Evolutionary conservation across 768 basidiomycete genomes (phyloP), one percentile per base, ranked within the genome.

Genomic region (Tricholoma sp.): DNA sequence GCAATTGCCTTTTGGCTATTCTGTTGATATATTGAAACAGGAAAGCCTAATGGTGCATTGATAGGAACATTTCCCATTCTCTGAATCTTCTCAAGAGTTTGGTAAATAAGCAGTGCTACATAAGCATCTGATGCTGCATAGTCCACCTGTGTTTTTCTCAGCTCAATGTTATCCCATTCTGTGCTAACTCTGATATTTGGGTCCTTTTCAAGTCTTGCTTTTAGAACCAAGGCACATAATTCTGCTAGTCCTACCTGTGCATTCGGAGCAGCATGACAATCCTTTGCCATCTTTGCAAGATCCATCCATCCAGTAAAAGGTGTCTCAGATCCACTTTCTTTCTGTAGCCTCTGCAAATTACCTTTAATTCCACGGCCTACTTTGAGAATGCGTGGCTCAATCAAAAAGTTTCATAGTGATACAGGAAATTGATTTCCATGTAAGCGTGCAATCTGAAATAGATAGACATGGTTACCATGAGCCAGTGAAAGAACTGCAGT

Each of bases 191-290:
- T 54, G 35, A 62, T 39, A 6, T 55, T 14, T 14, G 58, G 14
- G 61, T 70, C 59, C 50, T 67, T 64, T 43, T 12, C 31, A 29
- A 74, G 57, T 58, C 59, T 31, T 37, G 55, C 56, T 0, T 58
- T 46, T 1, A 75, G 64, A 22, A 73, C 62, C 0, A 31, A 16
- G 19, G 68, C 72, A 45, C 56, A 65, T 0, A 74, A 59, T 46
- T 75, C 72, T 1, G 67, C 60, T n/a, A 75, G 64, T 16, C 71
- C 54, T 18, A 59, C 52, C 32, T 57, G 57, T 5, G 66, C 65
- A 57, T 56, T 59, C 1, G 53, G 35, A 1, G 64, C 50, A 8
- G 67, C 19, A 5, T 59, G 52, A 4, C 64, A 57, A 4, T 69
- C 64, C 51, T 74, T 73, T 2, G 71, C 69, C n/a, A n/a, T n/a